Conservation (phyloP, 768 basidiomycete genomes). For the Phanerochaete carnosa region DNA sequence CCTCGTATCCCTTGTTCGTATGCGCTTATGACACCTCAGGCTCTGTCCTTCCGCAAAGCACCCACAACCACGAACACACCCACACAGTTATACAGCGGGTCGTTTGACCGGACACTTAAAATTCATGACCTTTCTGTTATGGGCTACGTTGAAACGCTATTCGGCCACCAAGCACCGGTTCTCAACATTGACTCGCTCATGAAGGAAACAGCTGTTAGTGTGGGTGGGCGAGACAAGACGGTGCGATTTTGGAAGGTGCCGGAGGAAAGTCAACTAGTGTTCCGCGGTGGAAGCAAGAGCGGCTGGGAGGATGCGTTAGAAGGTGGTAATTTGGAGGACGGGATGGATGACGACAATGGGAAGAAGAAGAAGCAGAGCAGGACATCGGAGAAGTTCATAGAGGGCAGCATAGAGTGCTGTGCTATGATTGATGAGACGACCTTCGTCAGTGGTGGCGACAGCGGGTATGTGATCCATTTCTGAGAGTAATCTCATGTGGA, state of each 20-base stretch:
- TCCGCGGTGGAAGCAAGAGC: constrained; percentile 91
- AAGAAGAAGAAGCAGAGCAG: constrained; percentile 31
- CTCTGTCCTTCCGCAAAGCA: constrained; percentile 75
- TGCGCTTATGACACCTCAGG: constrained; percentile 32
- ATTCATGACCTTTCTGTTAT: constrained; percentile 80
- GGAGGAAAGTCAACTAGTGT: constrained; percentile 93
- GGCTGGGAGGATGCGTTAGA: constrained; percentile 78
- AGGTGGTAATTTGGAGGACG: constrained; percentile 63
- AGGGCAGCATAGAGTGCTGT: constrained; percentile 89
- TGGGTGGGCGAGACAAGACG: constrained; percentile 89
- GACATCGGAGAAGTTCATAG: constrained; percentile 54
- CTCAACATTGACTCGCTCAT: constrained; percentile 76
- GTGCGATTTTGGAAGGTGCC: constrained; percentile 94
- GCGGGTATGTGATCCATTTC: constrained; percentile 61
- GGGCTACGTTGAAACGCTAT: constrained; percentile 94
- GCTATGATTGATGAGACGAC: constrained; percentile 94
- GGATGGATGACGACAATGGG: constrained; percentile 53
- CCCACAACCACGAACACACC: constrained; percentile 28
- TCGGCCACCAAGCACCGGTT: constrained; percentile 93
- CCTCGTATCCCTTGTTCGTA: constrained; percentile 1
- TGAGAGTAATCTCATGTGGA: background rate
- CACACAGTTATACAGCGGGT: constrained; percentile 65
- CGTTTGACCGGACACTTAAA: constrained; percentile 87
- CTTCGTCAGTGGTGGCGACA: constrained; percentile 93
- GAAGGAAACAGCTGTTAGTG: constrained; percentile 80